Percentiles rank a stretch among this genome's conserved stretches.
These are phyloP conservation scores for Pleodorina starrii DNA, from an alignment of 139 green algal species.

Conservation along the genomic window DNA sequence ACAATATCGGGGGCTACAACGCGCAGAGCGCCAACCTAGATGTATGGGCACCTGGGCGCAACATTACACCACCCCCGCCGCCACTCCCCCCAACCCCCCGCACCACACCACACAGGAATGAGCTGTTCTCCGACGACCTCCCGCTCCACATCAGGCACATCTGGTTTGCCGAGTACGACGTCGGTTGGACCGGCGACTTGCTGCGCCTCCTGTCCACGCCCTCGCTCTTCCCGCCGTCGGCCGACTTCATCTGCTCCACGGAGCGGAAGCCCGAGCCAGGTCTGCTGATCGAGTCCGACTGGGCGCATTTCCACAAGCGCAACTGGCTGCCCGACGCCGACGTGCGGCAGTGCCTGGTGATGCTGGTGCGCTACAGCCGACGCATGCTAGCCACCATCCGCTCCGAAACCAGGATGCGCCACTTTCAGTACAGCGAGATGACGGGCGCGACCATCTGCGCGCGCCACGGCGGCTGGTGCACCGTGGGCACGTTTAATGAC, in stretches of 20 bases:
- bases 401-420: background rate
- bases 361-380: conserved; percentile 7
- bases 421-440: background rate
- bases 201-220: background rate
- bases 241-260: conserved; percentile 11
- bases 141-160: background rate
- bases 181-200: background rate
- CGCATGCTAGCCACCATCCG: background rate
- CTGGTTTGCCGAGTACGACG: conserved; percentile 17
- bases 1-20: background rate
- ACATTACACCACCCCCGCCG: no score
- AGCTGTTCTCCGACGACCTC: background rate
- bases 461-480: background rate
- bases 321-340: background rate
- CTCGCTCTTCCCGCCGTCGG: background rate
- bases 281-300: background rate
- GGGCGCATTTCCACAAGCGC: background rate
- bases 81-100: background rate
- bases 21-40: no score
- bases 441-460: background rate
- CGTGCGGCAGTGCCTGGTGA: background rate
- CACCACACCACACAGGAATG: background rate
- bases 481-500: background rate
- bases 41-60: no score
- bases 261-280: background rate